A percentile compares a stretch with the other conserved stretches of the same genome.
These are phyloP conservation scores for Candida takata DNA, from an alignment of 805 yeast genomes.

Conservation along the genomic window DNA sequence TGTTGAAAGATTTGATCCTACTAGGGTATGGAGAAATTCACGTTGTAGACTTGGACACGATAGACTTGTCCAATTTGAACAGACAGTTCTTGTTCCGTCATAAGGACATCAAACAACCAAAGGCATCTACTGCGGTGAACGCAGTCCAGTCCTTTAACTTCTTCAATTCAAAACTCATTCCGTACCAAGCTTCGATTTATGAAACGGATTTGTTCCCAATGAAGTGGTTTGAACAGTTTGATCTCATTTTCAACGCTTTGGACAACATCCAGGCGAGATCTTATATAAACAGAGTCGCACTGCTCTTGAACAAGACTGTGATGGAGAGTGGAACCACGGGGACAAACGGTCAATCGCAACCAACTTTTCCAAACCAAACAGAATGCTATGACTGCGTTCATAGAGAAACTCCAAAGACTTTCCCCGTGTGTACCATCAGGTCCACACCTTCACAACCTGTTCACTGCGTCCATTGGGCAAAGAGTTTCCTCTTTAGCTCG, in stretches of 20 bases:
- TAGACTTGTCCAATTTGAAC: slow-evolving; percentile 86
- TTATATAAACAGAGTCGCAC: slow-evolving; percentile 78
- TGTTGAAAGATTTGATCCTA: slow-evolving; percentile 70
- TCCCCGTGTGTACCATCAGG: slow-evolving; percentile 94
- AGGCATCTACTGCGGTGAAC: slow-evolving; percentile 75
- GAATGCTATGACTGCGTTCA: slow-evolving; percentile 93
- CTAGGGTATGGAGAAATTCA: slow-evolving; percentile 84
- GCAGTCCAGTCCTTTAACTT: slow-evolving; percentile 74
- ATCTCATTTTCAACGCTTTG: slow-evolving; percentile 80
- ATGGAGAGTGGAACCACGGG: slow-evolving; percentile 97
- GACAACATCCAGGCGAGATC: slow-evolving; percentile 91
- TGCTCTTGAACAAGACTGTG: slow-evolving; percentile 65
- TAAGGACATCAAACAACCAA: slow-evolving; percentile 83
- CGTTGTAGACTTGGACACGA: slow-evolving; percentile 91
- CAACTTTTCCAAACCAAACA: slow-evolving; percentile 70
- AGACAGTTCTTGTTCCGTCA: slow-evolving; percentile 88
- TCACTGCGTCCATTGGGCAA: slow-evolving; percentile 97
- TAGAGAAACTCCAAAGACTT: slow-evolving; percentile 82
- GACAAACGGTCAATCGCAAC: slow-evolving; percentile 88
- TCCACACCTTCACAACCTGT: slow-evolving; percentile 96
- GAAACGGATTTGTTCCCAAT: slow-evolving; percentile 64
- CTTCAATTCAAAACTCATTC: slow-evolving; percentile 50
- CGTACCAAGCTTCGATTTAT: slow-evolving; percentile 87
- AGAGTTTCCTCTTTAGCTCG: slow-evolving; percentile 78
- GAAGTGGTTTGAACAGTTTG: slow-evolving; percentile 72